Evolutionary conservation across 495 filamentous ascomycete species (phyloP).

Genomic region (Penicillium roqueforti): DNA sequence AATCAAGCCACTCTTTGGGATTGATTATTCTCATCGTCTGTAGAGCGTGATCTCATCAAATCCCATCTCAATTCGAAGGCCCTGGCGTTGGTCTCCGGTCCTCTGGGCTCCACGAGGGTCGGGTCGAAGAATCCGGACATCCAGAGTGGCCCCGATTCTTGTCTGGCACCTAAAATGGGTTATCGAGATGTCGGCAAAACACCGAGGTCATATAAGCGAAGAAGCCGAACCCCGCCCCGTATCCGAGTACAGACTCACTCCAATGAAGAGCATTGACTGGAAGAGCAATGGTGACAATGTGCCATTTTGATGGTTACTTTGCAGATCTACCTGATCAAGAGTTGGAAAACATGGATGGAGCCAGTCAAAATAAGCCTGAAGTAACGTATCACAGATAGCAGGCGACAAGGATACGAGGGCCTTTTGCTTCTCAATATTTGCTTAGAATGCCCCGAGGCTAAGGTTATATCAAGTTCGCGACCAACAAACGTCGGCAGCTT

Average conservation of each 20-base stretch:
- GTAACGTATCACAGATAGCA: slow-evolving; percentile 14
- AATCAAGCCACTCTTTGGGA: too few relatives aligned
- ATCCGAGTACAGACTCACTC: slow-evolving; percentile 40
- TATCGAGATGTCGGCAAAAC: not conserved
- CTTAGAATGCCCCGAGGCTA: not conserved
- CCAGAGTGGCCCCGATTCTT: too few relatives aligned
- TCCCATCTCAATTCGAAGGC: too few relatives aligned
- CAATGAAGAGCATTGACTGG: slow-evolving; percentile 44
- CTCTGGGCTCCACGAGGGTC: too few relatives aligned
- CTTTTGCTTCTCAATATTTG: slow-evolving; percentile 13
- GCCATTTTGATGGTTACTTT: slow-evolving; percentile 23
- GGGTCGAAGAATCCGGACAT: too few relatives aligned
- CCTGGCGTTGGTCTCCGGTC: too few relatives aligned
- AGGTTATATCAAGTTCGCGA: slow-evolving; percentile 29
- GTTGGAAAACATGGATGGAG: slow-evolving; percentile 46
- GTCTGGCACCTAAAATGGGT: too few relatives aligned
- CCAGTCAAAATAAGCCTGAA: slow-evolving; percentile 44
- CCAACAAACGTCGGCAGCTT: slow-evolving; percentile 39
- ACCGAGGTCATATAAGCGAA: slow-evolving; percentile 22
- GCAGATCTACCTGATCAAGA: slow-evolving; percentile 29
- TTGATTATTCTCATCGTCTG: too few relatives aligned
- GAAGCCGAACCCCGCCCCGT: slow-evolving; percentile 21
- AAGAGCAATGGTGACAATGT: slow-evolving; percentile 37
- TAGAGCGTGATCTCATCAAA: too few relatives aligned
- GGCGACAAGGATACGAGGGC: slow-evolving; percentile 36